A percentile compares a stretch with the other conserved stretches of the same genome.
These are phyloP conservation scores for Solanum chilense DNA, from an alignment of 257 asterid genomes.

Conservation along the genomic window DNA sequence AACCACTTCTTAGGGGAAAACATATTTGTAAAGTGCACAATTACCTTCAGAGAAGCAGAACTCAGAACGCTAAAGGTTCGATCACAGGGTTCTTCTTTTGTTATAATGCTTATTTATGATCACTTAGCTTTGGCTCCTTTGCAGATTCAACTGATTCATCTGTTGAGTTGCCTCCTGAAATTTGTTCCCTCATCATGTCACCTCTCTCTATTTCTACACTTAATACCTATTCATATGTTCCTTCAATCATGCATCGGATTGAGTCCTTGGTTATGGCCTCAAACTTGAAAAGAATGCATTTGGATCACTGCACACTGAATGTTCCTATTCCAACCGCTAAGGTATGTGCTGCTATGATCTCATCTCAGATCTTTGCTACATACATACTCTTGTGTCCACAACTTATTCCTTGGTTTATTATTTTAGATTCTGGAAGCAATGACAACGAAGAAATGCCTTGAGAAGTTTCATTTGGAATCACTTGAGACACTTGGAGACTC, in stretches of 20 bases:
- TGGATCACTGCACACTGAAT: constrained; percentile 33
- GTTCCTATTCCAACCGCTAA: constrained; percentile 34
- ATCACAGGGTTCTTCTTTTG: neutral
- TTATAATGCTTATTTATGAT: neutral
- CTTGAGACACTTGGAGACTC: constrained; percentile 93
- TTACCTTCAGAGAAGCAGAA: constrained; percentile 40
- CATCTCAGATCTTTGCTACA: neutral
- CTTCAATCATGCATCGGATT: constrained; percentile 74
- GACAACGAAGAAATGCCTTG: constrained; percentile 78
- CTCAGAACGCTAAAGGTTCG: constrained; percentile 40
- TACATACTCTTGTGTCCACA: neutral
- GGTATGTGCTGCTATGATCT: constrained; percentile 18
- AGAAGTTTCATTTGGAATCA: constrained; percentile 63
- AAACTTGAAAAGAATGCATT: constrained; percentile 36
- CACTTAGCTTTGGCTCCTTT: neutral
- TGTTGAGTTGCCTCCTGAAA: constrained; percentile 77
- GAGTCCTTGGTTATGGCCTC: constrained; percentile 72
- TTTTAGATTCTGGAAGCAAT: constrained; percentile 78
- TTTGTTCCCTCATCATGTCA: constrained; percentile 55
- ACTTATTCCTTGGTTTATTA: neutral
- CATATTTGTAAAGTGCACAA: constrained; percentile 37
- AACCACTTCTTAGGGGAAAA: constrained; percentile 43
- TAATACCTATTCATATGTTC: constrained; percentile 54
- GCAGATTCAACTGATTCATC: constrained; percentile 40
- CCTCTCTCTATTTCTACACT: constrained; percentile 46